Evolutionary conservation across 2,329 filamentous ascomycete genomes (phyloP).

Genomic region (Verticillium zaregamsianum): DNA sequence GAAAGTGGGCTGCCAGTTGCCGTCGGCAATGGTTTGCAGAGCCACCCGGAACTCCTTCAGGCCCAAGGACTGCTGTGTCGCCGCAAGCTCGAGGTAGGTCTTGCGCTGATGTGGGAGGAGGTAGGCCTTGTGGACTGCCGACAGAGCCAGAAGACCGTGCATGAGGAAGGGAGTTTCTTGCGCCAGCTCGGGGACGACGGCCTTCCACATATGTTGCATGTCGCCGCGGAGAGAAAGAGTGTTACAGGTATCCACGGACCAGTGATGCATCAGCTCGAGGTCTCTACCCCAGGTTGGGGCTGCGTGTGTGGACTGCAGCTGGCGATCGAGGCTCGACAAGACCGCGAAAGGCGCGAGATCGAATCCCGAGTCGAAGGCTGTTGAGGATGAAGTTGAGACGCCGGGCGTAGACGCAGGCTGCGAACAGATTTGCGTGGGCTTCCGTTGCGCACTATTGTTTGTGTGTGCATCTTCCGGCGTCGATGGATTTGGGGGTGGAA

Average conservation of each 20-base stretch:
- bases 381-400: neutral
- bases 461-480: neutral
- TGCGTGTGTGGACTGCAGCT: neutral
- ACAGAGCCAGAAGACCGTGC: slow-evolving; percentile 21
- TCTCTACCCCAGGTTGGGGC: neutral
- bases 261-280: slow-evolving; percentile 25
- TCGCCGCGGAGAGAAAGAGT: slow-evolving; percentile 17
- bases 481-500: slow-evolving; percentile 4
- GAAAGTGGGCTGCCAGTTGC: slow-evolving; percentile 26
- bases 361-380: neutral
- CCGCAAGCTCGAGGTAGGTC: slow-evolving; percentile 19
- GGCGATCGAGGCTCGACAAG: neutral
- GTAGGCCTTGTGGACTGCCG: slow-evolving; percentile 22
- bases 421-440: neutral
- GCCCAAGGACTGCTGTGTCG: slow-evolving; percentile 23
- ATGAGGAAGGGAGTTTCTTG: slow-evolving; percentile 21
- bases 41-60: slow-evolving; percentile 20
- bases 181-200: slow-evolving; percentile 19
- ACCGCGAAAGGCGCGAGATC: neutral
- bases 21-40: slow-evolving; percentile 13
- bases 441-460: too few species aligned
- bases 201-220: slow-evolving; percentile 20
- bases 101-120: slow-evolving; percentile 18
- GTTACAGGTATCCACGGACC: slow-evolving; percentile 19
- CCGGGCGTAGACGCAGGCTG: too few species aligned